These are phyloP conservation scores for Tylopilus sp. DNA, from an alignment of 1,284 basidiomycete genomes.

Conservation along the genomic window DNA sequence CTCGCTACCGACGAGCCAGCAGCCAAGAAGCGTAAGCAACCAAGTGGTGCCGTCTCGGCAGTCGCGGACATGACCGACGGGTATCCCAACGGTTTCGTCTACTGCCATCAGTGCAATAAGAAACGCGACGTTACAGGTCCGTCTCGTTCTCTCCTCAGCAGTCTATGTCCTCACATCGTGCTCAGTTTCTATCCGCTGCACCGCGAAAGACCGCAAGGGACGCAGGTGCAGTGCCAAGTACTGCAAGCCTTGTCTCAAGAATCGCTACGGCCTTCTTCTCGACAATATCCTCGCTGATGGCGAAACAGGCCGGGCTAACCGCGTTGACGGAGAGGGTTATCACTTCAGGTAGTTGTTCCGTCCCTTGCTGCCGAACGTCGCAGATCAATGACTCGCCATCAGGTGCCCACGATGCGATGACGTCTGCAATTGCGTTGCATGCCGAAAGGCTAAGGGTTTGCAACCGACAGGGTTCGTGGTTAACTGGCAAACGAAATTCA, in stretches of 20 bases:
- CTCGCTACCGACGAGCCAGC: constrained; percentile 12
- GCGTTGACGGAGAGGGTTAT: constrained; percentile 42
- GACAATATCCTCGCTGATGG: constrained; percentile 41
- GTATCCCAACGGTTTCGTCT: constrained; percentile 39
- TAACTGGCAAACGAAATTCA: background rate
- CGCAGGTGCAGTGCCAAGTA: constrained; percentile 55
- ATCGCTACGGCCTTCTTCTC: constrained; percentile 56
- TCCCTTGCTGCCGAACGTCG: constrained; percentile 1
- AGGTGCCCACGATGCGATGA: constrained; percentile 69
- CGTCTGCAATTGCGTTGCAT: constrained; percentile 61
- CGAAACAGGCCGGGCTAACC: constrained; percentile 27
- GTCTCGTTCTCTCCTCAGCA: constrained; percentile 16
- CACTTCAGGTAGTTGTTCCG: constrained; percentile 47
- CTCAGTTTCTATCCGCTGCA: constrained; percentile 51
- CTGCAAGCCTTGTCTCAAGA: constrained; percentile 62
- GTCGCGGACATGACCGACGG: constrained; percentile 24
- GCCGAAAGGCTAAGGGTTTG: constrained; percentile 59
- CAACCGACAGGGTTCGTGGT: constrained; percentile 50
- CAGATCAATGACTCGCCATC: constrained; percentile 14
- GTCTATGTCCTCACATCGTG: constrained; percentile 6
- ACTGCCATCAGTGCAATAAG: constrained; percentile 69
- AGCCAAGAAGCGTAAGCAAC: constrained; percentile 37
- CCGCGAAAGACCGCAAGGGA: constrained; percentile 34
- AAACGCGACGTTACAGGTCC: constrained; percentile 52
- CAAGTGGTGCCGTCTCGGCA: constrained; percentile 1